Base-by-base conservation (phyloP, 257 asterid genomes). In the Leptodermis oblonga region DNA sequence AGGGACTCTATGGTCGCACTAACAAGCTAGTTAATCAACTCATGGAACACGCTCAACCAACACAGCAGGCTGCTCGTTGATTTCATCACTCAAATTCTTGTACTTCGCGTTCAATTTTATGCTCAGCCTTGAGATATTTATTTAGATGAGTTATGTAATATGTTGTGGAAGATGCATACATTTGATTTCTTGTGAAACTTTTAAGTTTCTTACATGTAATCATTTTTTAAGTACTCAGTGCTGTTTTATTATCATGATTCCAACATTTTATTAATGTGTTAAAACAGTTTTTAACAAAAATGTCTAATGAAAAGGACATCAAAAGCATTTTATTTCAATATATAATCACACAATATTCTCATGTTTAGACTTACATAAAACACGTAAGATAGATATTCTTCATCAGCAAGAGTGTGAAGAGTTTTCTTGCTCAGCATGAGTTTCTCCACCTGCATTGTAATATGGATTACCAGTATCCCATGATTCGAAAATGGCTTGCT, bases 1-100 rank as follows among this genome's bases (percentile, higher is more conserved):
- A 94, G 61, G 87, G 80, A 28, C 92, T 94, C 17, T 94, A 96
- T 14, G 89, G 90, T 3, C 96, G 96, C 42, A 94, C 99, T 18
- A 84, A 81, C 71, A 94, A 93, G 70, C 73, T 90, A 72, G 96
- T 86, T 8, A 77, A 78, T 72, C 96, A 89, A 82, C 88, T 93
- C 70, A 77, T 93, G 75, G 99, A 90, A 62, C 89, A 90, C 13
- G 82, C 95, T 2, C 97, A 86, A 74, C 48, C 87, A 0, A 96
- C 86, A 1, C 99, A 88, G 86, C 97, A 86, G 86, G 20, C 88
- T 30, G 85, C 88, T 22, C 88, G 95, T 54, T 90, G 86, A 76
- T 74, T 17, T 33, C 5, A 7, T 13, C 26, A 39, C 31, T 5
- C 34, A 33, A 51, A 11, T n/a, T n/a, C n/a, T n/a, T n/a, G n/a